phyloP scores from a whole-genome alignment of 2,329 filamentous ascomycete species.

The Cordyceps cateniannulata region DNA sequence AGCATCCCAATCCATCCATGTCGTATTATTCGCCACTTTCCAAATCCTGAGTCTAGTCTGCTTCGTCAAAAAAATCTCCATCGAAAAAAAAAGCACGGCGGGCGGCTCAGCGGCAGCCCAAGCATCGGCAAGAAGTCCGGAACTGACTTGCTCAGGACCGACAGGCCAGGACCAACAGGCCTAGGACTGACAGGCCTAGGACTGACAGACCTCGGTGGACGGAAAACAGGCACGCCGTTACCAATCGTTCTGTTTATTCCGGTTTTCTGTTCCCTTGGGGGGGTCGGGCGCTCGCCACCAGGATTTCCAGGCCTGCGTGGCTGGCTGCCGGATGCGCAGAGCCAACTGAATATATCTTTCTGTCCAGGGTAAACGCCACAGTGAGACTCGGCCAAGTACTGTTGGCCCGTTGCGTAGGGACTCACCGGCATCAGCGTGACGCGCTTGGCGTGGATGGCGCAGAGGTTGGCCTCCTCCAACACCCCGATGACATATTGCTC shows the following conservation, averaged over 20 bases:
- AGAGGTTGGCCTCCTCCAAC: slow-evolving; percentile 88
- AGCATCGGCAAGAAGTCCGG: not conserved
- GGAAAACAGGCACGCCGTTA: no score
- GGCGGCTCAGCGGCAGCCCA: not conserved
- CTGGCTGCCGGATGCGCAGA: slow-evolving; percentile 57
- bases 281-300: not conserved
- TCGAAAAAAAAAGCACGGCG: not conserved
- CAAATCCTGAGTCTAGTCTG: not conserved
- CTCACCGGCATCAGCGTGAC: slow-evolving; percentile 57
- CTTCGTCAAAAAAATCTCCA: not conserved
- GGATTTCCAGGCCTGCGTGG: not conserved
- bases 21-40: not conserved
- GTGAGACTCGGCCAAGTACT: not conserved
- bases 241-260: no score
- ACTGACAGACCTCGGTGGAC: no score
- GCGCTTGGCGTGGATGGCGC: slow-evolving; percentile 84
- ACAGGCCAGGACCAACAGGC: not conserved
- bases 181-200: no score
- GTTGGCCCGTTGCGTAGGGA: no score
- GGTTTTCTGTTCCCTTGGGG: not conserved
- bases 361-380: slow-evolving; percentile 49
- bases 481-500: slow-evolving; percentile 93
- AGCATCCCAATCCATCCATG: not conserved
- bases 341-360: slow-evolving; percentile 91
- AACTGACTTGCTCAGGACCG: not conserved